Evolutionary conservation across 2,329 filamentous ascomycete genomes (phyloP), one percentile per base, ranked within the genome.

Genomic region (Nannizzia gypsea): DNA sequence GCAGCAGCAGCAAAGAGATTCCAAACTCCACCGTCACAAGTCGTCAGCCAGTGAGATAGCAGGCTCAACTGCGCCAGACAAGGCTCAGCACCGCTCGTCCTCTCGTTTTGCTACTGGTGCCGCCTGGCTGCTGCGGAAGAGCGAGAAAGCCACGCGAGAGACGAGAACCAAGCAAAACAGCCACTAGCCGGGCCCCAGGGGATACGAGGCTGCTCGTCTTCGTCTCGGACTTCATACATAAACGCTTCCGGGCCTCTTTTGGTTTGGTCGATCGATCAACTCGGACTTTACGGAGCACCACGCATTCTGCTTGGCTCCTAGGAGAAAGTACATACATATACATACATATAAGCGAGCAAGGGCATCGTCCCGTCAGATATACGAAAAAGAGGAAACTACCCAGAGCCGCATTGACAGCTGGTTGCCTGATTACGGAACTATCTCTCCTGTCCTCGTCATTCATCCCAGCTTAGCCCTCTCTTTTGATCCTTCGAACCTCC

Each of bases 101-200:
- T 31, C 50, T 55, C 26, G 20, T 17, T 24, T 55, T 28, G 9
- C 15, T 31, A 6, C n/a, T 55, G 24, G 17, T 26, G 22, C 31
- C 31, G 31, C 31, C 31, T 36, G 31, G 31, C 22, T 55, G 26
- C 34, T 55, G 50, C n/a, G 26, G 50, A n/a, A 34, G 50, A 20
- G 20, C 50, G 28, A 24, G 50, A 20, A 34, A 24, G 22, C 50
- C 42, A 46, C 42, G 42, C 42, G 48, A 52, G 48, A 52, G 26
- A 52, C 48, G 48, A 52, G 48, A 15, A 52, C 48, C 48, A 52
- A 52, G 48, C 48, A 52, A 52, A 52, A 52, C 48, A 52, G 48
- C 48, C 48, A 52, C 48, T 31, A 15, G 48, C 48, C 26, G n/a
- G 48, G 48, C 22, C n/a, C 24, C 22, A 6, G 15, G 22, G 22